These are phyloP conservation scores for Triangularia setosa DNA, from an alignment of 2,329 filamentous ascomycete genomes.

Conservation along the genomic window DNA sequence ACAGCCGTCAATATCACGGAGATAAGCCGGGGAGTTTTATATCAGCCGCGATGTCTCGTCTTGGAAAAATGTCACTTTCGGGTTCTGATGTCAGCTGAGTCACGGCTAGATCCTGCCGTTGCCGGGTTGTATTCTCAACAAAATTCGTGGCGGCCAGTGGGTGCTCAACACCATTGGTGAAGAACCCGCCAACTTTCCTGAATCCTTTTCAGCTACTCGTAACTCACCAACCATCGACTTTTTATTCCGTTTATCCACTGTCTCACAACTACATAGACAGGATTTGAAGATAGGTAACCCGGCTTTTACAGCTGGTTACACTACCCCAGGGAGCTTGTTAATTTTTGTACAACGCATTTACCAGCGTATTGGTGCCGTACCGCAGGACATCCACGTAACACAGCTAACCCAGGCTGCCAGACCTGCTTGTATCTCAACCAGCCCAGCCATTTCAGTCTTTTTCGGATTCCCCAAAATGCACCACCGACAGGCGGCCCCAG, in stretches of 20 bases:
- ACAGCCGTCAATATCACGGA: slow-evolving; percentile 7
- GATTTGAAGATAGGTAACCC: neutral
- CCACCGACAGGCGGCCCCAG: neutral
- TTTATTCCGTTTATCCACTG: neutral
- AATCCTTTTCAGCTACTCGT: neutral
- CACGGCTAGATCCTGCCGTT: neutral
- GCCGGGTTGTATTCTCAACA: neutral
- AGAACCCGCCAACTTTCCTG: neutral
- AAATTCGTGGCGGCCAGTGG: neutral
- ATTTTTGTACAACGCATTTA: neutral
- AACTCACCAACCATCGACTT: neutral
- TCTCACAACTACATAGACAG: neutral
- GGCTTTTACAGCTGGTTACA: neutral
- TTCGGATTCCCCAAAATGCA: neutral
- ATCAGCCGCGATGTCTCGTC: neutral
- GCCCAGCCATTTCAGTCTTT: neutral
- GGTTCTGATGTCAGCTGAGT: neutral
- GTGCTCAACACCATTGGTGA: neutral
- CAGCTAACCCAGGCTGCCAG: neutral
- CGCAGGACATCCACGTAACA: neutral
- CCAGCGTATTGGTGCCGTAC: neutral
- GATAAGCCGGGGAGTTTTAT: neutral
- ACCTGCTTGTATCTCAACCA: neutral
- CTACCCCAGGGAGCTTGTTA: neutral
- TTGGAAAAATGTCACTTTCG: neutral